Percentiles rank a stretch among this genome's conserved stretches.
Conservation (phyloP, 2,329 filamentous ascomycete species). For the Gliomastix tumulicola region DNA sequence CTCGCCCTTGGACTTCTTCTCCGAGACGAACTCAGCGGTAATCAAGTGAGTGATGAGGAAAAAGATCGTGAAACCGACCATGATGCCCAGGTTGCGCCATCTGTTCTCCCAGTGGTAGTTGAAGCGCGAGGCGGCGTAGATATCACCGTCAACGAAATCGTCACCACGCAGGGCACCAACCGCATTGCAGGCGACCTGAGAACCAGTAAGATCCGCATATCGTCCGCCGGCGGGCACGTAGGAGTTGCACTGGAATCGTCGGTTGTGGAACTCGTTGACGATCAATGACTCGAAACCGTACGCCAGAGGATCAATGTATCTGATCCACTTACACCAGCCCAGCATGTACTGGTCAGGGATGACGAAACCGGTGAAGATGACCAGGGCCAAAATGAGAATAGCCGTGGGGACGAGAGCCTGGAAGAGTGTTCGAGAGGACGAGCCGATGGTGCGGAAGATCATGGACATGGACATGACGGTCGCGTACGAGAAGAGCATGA, state of each 20-base stretch:
- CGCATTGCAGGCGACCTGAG: slow-evolving; percentile 47
- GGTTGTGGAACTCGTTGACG: slow-evolving; percentile 72
- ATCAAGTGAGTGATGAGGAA: slow-evolving; percentile 56
- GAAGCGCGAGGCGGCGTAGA: slow-evolving; percentile 48
- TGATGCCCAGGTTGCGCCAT: slow-evolving; percentile 67
- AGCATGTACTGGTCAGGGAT: slow-evolving; percentile 64
- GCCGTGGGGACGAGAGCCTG: slow-evolving; percentile 56
- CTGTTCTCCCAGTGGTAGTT: slow-evolving; percentile 50
- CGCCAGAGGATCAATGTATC: slow-evolving; percentile 70
- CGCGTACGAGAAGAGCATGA: slow-evolving; percentile 67
- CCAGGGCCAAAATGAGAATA: slow-evolving; percentile 55
- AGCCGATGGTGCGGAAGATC: slow-evolving; percentile 78
- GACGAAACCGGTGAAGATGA: slow-evolving; percentile 67
- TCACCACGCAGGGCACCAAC: slow-evolving; percentile 51
- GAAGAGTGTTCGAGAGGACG: slow-evolving; percentile 63
- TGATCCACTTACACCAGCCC: slow-evolving; percentile 76
- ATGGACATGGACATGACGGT: slow-evolving; percentile 76
- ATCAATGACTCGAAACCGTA: slow-evolving; percentile 78
- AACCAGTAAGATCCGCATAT: slow-evolving; percentile 21
- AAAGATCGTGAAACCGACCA: slow-evolving; percentile 57
- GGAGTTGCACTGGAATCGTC: slow-evolving; percentile 46
- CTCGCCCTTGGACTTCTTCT: slow-evolving; percentile 68
- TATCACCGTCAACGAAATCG: slow-evolving; percentile 46
- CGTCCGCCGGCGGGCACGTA: slow-evolving; percentile 37
- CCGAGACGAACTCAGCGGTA: slow-evolving; percentile 58